Evolutionary conservation across 2,329 filamentous ascomycete species (phyloP).

Genomic region (Fusarium vanettenii): DNA sequence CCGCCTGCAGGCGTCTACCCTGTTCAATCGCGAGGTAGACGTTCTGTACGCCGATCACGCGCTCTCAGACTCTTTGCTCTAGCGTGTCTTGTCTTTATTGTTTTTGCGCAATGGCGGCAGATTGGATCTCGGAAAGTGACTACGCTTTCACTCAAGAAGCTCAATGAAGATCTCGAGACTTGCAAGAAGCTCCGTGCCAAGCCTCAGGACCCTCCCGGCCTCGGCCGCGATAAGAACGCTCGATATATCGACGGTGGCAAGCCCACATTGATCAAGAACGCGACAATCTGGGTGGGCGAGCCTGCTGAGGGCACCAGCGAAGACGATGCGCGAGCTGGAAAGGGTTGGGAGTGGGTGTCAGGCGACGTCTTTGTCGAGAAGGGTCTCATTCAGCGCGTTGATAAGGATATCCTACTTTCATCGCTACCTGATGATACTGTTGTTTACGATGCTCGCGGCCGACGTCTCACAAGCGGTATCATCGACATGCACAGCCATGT

Average conservation of each 20-base stretch:
- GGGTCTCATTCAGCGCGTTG: constrained; percentile 70
- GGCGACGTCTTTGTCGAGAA: constrained; percentile 71
- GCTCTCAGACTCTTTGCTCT: constrained; percentile 57
- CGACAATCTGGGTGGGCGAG: constrained; percentile 75
- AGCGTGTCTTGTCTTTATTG: constrained; percentile 62
- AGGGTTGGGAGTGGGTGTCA: constrained; percentile 69
- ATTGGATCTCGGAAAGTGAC: constrained; percentile 45
- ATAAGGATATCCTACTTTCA: constrained; percentile 53
- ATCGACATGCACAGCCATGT: constrained; percentile 80
- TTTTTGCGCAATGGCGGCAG: constrained; percentile 62
- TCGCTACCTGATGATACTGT: constrained; percentile 60
- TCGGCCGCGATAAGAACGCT: constrained; percentile 69
- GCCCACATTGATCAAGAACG: constrained; percentile 73
- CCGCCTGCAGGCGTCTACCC: constrained; percentile 30
- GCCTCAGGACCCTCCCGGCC: constrained; percentile 66
- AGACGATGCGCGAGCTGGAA: constrained; percentile 67
- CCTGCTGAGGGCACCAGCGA: constrained; percentile 61
- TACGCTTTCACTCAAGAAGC: constrained; percentile 62
- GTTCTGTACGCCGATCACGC: constrained; percentile 56
- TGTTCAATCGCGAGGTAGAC: constrained; percentile 37
- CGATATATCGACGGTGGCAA: constrained; percentile 69
- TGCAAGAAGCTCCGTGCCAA: constrained; percentile 67
- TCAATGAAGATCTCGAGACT: constrained; percentile 65
- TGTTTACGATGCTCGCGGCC: constrained; percentile 69
- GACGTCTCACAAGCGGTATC: constrained; percentile 73